phyloP scores from a whole-genome alignment of 306 rosid species.

The Rubus parviflorus region DNA sequence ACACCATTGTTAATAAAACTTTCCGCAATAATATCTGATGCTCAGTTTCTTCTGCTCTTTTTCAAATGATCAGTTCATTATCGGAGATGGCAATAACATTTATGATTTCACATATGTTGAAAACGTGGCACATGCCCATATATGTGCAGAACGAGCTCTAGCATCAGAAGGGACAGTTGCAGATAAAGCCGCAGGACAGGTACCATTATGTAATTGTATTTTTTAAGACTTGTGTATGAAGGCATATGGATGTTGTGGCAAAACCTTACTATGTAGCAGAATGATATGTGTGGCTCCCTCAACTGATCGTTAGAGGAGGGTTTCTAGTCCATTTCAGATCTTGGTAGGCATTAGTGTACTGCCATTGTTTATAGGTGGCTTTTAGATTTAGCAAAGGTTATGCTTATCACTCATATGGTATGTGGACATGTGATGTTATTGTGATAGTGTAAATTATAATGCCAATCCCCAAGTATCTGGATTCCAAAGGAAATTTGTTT shows the following conservation, averaged over 20 bases:
- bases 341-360: too few species aligned
- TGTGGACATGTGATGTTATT: too few species aligned
- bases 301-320: too few species aligned
- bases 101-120: constrained; percentile 93
- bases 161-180: constrained; percentile 66
- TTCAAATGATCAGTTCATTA: constrained; percentile 66
- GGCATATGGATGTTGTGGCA: not conserved
- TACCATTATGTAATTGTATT: constrained; percentile 16
- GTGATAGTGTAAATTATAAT: too few species aligned
- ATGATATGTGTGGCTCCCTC: too few species aligned
- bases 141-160: constrained; percentile 90
- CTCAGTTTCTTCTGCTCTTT: constrained; percentile 21
- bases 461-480: too few species aligned
- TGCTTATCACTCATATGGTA: not conserved
- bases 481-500: too few species aligned
- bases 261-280: too few species aligned
- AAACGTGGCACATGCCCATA: constrained; percentile 92
- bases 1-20: constrained; percentile 5
- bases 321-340: too few species aligned
- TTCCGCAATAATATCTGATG: constrained; percentile 13
- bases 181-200: constrained; percentile 94
- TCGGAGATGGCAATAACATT: constrained; percentile 84
- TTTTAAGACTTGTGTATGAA: not conserved
- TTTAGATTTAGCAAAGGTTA: too few species aligned
- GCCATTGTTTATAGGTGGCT: too few species aligned